Base-by-base conservation (phyloP, 208 protist species). In the Jaenimonas drosophilae region DNA sequence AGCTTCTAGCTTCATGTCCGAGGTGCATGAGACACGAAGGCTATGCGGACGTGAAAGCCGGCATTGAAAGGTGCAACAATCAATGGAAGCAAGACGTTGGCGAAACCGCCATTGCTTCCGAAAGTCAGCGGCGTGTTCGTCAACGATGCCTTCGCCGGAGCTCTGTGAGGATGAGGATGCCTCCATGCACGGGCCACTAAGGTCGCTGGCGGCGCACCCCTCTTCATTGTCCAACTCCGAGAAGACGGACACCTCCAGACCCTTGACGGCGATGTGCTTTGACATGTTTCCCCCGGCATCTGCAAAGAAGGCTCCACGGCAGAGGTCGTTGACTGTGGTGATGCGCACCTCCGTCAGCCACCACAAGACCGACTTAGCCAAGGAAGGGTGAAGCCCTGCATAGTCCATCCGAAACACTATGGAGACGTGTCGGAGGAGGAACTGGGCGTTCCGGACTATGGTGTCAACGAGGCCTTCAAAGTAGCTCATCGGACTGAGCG, bases 381-480 rank as follows among this genome's bases (percentile, higher is more conserved):
- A 67, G 17, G 45, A 54, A 0, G 65, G 59, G 25, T 73, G 55
- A 21, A 89, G 69, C 31, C 74, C 79, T 12, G 64, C 46, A 57
- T 88, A 89, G 54, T 88, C 70, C 21, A 85, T 52, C 23, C 82
- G 43, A 36, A 87, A 85, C 14, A 52, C 54, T 11, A 82, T n/a
- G 5, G 59, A 68, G 31, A 92, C 52, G 42, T 80, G 48, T 0
- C 52, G 55, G 1, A 85, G 2, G 0, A 52, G 58, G 17, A 91
- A 38, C 40, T 64, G 53, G 5, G 75, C 59, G 46, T 88, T 83
- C 19, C 67, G 50, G 29, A 65, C 40, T 0, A 74, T 63, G 7
- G 62, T 64, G 30, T 75, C 54, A 7, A 68, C 57, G n/a, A 90
- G 54, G n/a, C 55, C 56, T 20, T 84, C 64, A 23, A 79, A 37